These are phyloP conservation scores for Eucalyptus curtisii DNA, from an alignment of 345 rosid species.

Conservation along the genomic window DNA sequence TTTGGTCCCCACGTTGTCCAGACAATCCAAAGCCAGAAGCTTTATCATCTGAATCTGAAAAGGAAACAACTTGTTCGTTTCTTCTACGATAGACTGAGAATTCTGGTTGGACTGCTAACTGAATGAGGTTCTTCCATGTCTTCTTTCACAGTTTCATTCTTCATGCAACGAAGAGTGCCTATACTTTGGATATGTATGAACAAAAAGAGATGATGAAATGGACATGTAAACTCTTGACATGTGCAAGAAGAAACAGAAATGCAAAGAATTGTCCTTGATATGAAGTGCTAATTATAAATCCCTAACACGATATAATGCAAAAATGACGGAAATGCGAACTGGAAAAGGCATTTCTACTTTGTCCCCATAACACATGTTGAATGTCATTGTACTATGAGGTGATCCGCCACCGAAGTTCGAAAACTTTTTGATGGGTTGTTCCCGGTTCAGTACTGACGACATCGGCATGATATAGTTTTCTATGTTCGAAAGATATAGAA, in stretches of 20 bases:
- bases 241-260: neutral
- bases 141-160: neutral
- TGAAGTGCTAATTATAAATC: neutral
- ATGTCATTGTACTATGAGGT: neutral
- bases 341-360: neutral
- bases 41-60: constrained; percentile 25
- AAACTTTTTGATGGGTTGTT: neutral
- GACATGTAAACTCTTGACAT: neutral
- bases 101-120: constrained; percentile 61
- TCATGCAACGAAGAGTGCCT: neutral
- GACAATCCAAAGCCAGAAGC: constrained; percentile 34
- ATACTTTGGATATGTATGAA: fast-evolving
- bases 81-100: constrained; percentile 55
- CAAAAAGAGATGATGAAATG: neutral
- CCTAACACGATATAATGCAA: neutral
- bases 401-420: fast-evolving
- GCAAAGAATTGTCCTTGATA: fast-evolving
- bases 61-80: constrained; percentile 22
- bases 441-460: no score
- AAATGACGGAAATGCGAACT: neutral
- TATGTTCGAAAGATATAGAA: neutral
- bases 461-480: neutral
- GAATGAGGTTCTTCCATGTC: constrained; percentile 54
- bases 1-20: constrained; percentile 56
- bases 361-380: fast-evolving